A percentile compares a stretch with the other conserved stretches of the same genome.
Evolutionary conservation across 1,284 basidiomycete genomes (phyloP).

Genomic region (Marasmius oreades): DNA sequence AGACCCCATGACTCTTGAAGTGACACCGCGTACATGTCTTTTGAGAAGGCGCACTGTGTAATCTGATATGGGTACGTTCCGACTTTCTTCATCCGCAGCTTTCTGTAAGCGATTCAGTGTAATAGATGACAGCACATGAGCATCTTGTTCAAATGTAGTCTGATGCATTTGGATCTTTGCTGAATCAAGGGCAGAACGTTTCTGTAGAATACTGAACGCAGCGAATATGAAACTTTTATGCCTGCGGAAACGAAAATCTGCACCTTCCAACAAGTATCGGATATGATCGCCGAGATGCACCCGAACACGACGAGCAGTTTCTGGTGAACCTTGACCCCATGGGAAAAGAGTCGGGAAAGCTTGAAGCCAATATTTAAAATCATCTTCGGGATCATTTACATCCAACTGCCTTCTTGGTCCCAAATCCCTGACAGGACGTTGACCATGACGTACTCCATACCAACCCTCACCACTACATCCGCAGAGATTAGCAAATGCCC

Average conservation of each 20-base stretch:
- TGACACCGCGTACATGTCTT: conserved; percentile 15
- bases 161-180: conserved; percentile 17
- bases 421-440: no score
- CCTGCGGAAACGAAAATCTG: conserved; percentile 17
- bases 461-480: no score
- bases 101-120: conserved; percentile 14
- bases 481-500: no score
- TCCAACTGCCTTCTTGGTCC: no score
- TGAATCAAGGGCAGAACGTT: conserved; percentile 13
- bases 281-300: no score
- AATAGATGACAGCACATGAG: conserved; percentile 6
- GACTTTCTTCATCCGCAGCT: conserved; percentile 18
- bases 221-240: conserved; percentile 18
- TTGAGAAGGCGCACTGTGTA: conserved; percentile 6
- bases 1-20: conserved; percentile 18
- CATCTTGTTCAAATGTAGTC: conserved; percentile 17
- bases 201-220: conserved; percentile 15
- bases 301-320: no score
- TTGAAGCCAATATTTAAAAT: no score
- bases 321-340: no score
- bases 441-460: no score
- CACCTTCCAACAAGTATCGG: no score
- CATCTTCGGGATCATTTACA: no score
- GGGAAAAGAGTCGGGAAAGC: no score
- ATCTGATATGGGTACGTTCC: conserved; percentile 1